Evolutionary conservation across 1,284 basidiomycete species (phyloP).

Genomic region (Blastosporella zonata): DNA sequence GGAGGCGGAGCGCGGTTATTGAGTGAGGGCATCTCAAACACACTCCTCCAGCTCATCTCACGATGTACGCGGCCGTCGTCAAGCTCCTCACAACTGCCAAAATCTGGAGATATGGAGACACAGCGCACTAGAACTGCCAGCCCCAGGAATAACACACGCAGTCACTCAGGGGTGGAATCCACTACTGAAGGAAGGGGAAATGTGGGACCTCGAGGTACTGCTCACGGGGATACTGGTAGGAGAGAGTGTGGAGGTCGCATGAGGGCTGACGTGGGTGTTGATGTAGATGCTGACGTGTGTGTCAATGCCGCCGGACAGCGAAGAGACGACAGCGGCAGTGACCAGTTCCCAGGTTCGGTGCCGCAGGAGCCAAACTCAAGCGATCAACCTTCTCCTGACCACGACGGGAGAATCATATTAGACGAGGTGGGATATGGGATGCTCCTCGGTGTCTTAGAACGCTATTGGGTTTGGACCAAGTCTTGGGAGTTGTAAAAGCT

Average conservation of each 20-base stretch:
- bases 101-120: constrained; percentile 4
- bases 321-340: constrained; percentile 8
- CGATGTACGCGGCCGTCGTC: constrained; percentile 15
- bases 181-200: background rate
- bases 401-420: constrained; percentile 21
- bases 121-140: background rate
- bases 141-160: background rate
- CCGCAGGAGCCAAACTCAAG: constrained; percentile 7
- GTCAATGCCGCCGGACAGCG: constrained; percentile 16
- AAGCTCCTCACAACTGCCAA: constrained; percentile 3
- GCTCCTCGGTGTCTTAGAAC: constrained; percentile 47
- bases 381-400: constrained; percentile 9
- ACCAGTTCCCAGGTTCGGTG: constrained; percentile 3
- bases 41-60: constrained; percentile 17
- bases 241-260: constrained; percentile 1
- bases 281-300: constrained; percentile 7
- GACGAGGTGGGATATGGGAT: constrained; percentile 46
- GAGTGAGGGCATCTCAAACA: constrained; percentile 4
- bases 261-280: constrained; percentile 8
- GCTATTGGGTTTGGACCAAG: constrained; percentile 36
- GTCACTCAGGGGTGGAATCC: background rate
- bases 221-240: constrained; percentile 7
- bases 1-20: constrained; percentile 10
- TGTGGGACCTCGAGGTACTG: background rate
- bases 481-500: constrained; percentile 17